phyloP scores from a whole-genome alignment of 2,329 filamentous ascomycete species.

The Ilyonectria robusta region DNA sequence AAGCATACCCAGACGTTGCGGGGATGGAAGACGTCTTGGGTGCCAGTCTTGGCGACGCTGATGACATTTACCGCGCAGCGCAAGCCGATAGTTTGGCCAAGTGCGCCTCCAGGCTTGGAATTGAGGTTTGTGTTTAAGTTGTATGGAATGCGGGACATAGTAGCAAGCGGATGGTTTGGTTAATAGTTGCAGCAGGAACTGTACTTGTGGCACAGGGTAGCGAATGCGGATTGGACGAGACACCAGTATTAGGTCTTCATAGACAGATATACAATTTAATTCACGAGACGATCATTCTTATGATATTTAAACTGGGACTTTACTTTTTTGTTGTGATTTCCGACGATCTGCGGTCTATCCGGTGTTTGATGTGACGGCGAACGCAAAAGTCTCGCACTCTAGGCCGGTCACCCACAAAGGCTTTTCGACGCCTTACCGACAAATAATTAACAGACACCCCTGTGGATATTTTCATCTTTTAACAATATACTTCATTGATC shows the following conservation, averaged over 20 bases:
- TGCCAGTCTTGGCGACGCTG: slow-evolving; percentile 23
- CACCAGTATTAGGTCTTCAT: background rate
- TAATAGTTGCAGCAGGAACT: background rate
- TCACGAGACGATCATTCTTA: no score
- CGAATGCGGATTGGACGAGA: background rate
- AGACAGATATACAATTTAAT: no score
- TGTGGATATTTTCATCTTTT: no score
- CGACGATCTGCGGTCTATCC: no score
- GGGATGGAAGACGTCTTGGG: slow-evolving; percentile 33
- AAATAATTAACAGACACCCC: no score
- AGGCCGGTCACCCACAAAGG: no score
- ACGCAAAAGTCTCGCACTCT: no score
- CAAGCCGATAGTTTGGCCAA: slow-evolving; percentile 39
- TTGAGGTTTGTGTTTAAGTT: slow-evolving; percentile 24
- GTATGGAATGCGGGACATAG: background rate
- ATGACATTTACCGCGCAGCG: slow-evolving; percentile 33
- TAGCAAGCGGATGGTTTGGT: background rate
- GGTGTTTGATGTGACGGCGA: no score
- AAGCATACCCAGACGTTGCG: slow-evolving; percentile 20
- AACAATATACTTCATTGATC: no score
- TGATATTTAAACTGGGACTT: no score
- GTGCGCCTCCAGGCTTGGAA: slow-evolving; percentile 38
- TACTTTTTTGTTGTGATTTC: no score
- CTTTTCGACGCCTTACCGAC: no score
- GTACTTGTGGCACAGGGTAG: background rate